Evolutionary conservation across 2,329 filamentous ascomycete genomes (phyloP), one percentile per base, ranked within the genome.

Genomic region (Stylonectria norvegica): DNA sequence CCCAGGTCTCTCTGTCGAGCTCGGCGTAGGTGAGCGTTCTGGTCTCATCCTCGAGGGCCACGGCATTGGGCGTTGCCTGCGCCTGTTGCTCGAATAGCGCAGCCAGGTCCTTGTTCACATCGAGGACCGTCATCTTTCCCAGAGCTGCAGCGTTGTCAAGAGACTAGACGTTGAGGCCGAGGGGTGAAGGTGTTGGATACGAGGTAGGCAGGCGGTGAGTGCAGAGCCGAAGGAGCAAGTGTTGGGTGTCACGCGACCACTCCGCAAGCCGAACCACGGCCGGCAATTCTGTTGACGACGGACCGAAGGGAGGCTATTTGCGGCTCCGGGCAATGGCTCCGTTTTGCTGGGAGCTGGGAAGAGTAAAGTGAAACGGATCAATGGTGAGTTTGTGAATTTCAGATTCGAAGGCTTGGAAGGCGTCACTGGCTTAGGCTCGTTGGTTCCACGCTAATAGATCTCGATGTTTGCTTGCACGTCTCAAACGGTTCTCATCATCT

Each of bases 31-130:
- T 89, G 59, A 86, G 82, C 35, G 69, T 76, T 42, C 71, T 70
- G 27, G 67, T 70, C 48, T 82, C 83, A 64, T 90, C 86, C 60
- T 90, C 85, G 40, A 89, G 66, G 15, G 86, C 86, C 56, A 85
- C 60, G 22, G 79, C 78, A 64, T 86, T 69, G 5, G 86, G 86
- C 1, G 85, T 86, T 18, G 73, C 72, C 48, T 75, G 69, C 38
- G 79, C 86, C 70, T 91, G 86, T 50, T 78, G 66, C 49, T 70
- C 67, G 61, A 90, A 89, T 48, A 89, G 78, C 20, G 83, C 79
- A 34, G 83, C 79, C 43, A 90, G 69, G 65, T 90, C 85, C 64
- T 85, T 86, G 49, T 67, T 76, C 47, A 71, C 81, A 63, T 90
- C 85, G 57, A 91, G 76, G 55, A 84, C 61, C 30, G 81, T 60